Evolutionary conservation across 768 basidiomycete species (phyloP).

Genomic region (Russula foetens): DNA sequence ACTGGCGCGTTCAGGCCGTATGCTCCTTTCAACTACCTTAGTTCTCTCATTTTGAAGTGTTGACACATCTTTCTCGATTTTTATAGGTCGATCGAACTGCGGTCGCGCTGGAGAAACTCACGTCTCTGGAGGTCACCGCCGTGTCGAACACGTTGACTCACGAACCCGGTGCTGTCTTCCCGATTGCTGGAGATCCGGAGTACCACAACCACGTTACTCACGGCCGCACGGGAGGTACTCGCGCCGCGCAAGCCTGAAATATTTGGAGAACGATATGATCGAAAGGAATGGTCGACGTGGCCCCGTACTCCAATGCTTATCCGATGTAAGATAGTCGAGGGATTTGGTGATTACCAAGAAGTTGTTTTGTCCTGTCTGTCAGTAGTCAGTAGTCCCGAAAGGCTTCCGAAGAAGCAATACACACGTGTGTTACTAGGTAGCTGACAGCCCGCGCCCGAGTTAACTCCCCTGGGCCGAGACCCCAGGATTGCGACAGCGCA

Average conservation of each 20-base stretch:
- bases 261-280: background rate
- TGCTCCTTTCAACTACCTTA: background rate
- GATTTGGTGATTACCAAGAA: background rate
- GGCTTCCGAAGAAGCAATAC: background rate
- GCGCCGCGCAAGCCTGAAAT: background rate
- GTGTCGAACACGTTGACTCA: background rate
- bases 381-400: background rate
- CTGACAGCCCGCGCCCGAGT: too few species aligned
- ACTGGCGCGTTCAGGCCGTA: slow-evolving; percentile 38
- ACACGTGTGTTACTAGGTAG: too few species aligned
- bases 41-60: background rate
- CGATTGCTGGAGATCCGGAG: background rate
- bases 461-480: too few species aligned
- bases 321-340: background rate
- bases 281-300: background rate
- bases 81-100: slow-evolving; percentile 1
- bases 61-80: background rate
- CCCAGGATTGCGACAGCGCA: too few species aligned
- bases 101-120: background rate
- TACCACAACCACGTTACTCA: slow-evolving; percentile 15
- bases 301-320: background rate
- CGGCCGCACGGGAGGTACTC: slow-evolving; percentile 10
- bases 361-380: background rate
- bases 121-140: slow-evolving; percentile 13
- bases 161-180: background rate